Evolutionary conservation across 495 filamentous ascomycete genomes (phyloP).

Genomic region (Lineolata rhizophorae): DNA sequence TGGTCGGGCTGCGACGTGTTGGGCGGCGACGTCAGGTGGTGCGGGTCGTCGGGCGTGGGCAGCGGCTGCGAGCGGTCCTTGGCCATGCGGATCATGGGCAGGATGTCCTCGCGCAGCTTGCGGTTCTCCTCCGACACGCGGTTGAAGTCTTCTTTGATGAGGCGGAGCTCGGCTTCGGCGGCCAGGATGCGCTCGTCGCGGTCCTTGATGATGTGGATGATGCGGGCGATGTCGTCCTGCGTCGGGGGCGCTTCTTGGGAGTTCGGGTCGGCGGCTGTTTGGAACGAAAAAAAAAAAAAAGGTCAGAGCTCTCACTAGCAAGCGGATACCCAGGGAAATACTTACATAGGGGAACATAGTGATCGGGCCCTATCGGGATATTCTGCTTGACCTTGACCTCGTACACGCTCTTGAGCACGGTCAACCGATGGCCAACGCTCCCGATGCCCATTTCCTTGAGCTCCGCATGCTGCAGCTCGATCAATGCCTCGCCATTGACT

Average conservation of each 20-base stretch:
- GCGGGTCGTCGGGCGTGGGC: conserved; percentile 29
- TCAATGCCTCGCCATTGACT: conserved; percentile 76
- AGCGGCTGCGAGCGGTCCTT: conserved; percentile 83
- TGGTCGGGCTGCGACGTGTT: conserved; percentile 16
- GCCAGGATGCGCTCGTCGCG: conserved; percentile 71
- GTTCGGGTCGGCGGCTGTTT: conserved; percentile 67
- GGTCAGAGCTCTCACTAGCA: conserved; percentile 1
- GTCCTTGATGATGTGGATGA: conserved; percentile 66
- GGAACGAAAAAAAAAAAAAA: conserved; percentile 5
- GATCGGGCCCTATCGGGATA: conserved; percentile 71
- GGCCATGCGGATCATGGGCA: conserved; percentile 70
- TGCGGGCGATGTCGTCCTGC: conserved; percentile 70
- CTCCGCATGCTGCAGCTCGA: conserved; percentile 78
- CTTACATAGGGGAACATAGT: conserved; percentile 87
- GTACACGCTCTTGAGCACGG: conserved; percentile 85
- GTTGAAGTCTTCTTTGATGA: conserved; percentile 28
- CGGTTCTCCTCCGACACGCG: conserved; percentile 52
- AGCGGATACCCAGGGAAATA: no score
- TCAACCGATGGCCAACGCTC: conserved; percentile 84
- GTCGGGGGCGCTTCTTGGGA: conserved; percentile 67
- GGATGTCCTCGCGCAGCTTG: conserved; percentile 66
- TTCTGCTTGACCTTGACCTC: conserved; percentile 85
- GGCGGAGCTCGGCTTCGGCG: conserved; percentile 58
- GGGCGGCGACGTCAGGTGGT: conserved; percentile 18
- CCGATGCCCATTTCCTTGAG: conserved; percentile 82